Evolutionary conservation across 495 filamentous ascomycete genomes (phyloP).

Genomic region (Trichoderma erinaceum): DNA sequence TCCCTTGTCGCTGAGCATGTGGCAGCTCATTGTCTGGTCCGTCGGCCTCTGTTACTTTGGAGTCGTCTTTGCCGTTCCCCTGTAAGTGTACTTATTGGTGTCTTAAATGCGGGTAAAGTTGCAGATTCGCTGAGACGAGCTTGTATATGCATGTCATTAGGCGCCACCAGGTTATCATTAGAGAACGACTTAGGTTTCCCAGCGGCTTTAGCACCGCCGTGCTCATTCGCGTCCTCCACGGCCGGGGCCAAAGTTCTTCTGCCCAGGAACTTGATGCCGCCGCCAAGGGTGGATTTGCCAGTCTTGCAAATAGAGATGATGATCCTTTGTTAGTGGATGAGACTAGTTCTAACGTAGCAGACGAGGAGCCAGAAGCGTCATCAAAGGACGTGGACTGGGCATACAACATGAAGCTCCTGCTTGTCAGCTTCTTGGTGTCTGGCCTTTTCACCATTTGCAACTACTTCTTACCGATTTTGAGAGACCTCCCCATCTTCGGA

Average conservation of each 20-base stretch:
- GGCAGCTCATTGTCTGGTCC: constrained; percentile 80
- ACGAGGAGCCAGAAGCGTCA: constrained; percentile 18
- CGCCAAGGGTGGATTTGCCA: constrained; percentile 24
- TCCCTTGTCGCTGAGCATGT: constrained; percentile 62
- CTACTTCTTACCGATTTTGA: constrained; percentile 84
- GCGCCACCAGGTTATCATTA: constrained; percentile 80
- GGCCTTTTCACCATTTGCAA: constrained; percentile 70
- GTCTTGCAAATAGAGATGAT: constrained; percentile 21
- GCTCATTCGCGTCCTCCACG: constrained; percentile 84
- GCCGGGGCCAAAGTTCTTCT: constrained; percentile 31
- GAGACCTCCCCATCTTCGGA: constrained; percentile 81
- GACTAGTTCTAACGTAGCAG: constrained; percentile 13
- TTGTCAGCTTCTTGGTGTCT: constrained; percentile 47
- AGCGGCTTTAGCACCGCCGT: constrained; percentile 92
- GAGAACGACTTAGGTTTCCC: constrained; percentile 88
- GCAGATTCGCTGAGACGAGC: not conserved
- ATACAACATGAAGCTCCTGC: constrained; percentile 45
- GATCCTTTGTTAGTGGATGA: constrained; percentile 20
- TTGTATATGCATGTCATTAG: constrained; percentile 17
- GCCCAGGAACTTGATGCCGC: constrained; percentile 17
- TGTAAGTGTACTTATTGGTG: constrained; percentile 26
- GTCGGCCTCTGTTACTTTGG: constrained; percentile 91
- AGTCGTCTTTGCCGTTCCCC: constrained; percentile 89
- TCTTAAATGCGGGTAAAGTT: too few relatives aligned
- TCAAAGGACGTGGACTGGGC: constrained; percentile 40